Base-by-base conservation (phyloP, 768 basidiomycete genomes). In the Filobasidium floriforme region DNA sequence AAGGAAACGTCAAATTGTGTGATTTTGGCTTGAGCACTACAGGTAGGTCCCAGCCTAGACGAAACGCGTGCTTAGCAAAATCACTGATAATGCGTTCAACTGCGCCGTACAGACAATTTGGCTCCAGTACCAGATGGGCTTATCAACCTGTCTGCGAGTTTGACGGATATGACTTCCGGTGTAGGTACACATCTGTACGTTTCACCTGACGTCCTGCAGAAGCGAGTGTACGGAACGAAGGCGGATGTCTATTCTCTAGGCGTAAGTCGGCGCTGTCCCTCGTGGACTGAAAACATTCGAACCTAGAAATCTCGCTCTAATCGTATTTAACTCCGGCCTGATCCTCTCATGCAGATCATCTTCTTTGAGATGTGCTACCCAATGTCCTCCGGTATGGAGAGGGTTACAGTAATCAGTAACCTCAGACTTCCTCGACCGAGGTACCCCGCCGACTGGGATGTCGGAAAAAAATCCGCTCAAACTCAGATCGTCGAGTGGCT, bases 231-330 rank as follows among this genome's bases (percentile, higher is more conserved):
- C 62, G 67, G 67, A 5, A 60, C 57, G 19, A 59, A 62, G 24
- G 92, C 91, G 0, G 93, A 97, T 72, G 87, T 97, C 84, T 97
- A 93, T 75, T 92, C 90, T 76, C 84, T 94, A 11, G 93, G 92
- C 26, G 90, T 91, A 74, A 61, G 86, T 81, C 10, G 26, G 41
- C 29, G 29, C 10, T 32, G 29, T 12, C 24, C 24, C n/a, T n/a
- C n/a, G n/a, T n/a, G n/a, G n/a, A n/a, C n/a, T n/a, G n/a, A n/a
- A n/a, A n/a, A n/a, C n/a, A n/a, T n/a, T n/a, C n/a, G n/a, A n/a
- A n/a, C n/a, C n/a, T n/a, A n/a, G n/a, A n/a, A n/a, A n/a, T n/a
- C n/a, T 14, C 18, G 14, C 19, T 63, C 15, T 4, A 12, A 5
- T 49, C 14, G 12, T 49, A 22, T 18, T 15, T 15, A 2, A 0